These are phyloP conservation scores for Salix arbutifolia DNA, from an alignment of 345 rosid species.

Conservation along the genomic window DNA sequence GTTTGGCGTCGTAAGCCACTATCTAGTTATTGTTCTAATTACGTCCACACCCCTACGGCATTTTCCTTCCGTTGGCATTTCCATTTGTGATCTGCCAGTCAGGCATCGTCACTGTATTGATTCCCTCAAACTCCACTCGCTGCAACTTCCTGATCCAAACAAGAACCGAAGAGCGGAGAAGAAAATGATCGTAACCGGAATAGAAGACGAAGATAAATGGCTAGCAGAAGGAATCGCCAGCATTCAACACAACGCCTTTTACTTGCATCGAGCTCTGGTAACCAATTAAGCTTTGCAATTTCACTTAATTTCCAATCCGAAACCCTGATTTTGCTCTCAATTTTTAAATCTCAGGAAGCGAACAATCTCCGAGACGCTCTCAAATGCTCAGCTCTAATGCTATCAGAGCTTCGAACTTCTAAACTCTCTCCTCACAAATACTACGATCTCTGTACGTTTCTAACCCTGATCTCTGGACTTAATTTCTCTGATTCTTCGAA, in stretches of 20 bases:
- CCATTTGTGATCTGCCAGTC: too few species aligned
- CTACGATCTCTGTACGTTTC: conserved; percentile 23
- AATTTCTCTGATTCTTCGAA: not conserved
- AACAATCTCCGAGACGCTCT: conserved; percentile 28
- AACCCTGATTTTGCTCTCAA: not conserved
- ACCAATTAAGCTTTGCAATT: not conserved
- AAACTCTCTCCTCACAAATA: conserved; percentile 33
- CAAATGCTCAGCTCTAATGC: conserved; percentile 31
- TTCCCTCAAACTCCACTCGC: not conserved
- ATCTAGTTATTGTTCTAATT: too few species aligned
- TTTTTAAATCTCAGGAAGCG: conserved; percentile 19
- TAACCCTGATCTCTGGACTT: not conserved
- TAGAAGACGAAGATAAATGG: conserved; percentile 36
- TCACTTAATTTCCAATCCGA: not conserved
- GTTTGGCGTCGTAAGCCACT: too few species aligned
- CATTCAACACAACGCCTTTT: conserved; percentile 32
- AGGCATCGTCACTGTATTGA: too few species aligned
- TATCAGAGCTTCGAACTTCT: conserved; percentile 31
- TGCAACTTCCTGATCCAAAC: not conserved
- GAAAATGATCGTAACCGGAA: conserved; percentile 16
- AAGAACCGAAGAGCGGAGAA: not conserved
- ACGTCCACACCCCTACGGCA: too few species aligned
- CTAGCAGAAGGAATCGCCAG: conserved; percentile 32
- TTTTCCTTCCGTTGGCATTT: too few species aligned
- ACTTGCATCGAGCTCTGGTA: conserved; percentile 33